Conservation (phyloP, 202 grass and related monocot species). For the Panicum hallii region DNA sequence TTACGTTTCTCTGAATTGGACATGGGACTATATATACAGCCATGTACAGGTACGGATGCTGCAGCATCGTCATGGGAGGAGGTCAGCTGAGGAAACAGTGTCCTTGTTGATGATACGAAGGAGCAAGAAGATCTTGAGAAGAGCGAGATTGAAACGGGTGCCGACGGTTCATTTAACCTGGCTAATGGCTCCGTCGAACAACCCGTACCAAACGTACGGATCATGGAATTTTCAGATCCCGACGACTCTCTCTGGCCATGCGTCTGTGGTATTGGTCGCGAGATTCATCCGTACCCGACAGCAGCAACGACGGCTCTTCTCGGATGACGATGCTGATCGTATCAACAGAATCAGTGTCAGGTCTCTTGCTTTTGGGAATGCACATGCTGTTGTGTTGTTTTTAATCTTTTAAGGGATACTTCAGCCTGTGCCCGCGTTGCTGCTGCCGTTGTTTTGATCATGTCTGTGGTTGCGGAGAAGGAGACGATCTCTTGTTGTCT, state of each 20-base stretch:
- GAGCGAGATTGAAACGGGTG: neutral
- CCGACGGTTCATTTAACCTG: neutral
- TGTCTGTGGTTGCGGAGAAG: conserved; percentile 22
- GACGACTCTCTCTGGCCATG: neutral
- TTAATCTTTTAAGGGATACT: neutral
- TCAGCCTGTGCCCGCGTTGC: neutral
- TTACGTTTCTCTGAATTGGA: neutral
- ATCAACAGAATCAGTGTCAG: neutral
- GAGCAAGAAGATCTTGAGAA: neutral
- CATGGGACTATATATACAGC: neutral
- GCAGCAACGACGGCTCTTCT: neutral
- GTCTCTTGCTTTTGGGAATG: neutral
- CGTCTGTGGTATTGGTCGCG: neutral
- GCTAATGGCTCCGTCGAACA: neutral
- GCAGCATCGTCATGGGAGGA: neutral
- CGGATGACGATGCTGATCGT: neutral
- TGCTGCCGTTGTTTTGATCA: neutral
- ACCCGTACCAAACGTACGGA: conserved; percentile 20
- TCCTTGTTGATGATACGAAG: neutral
- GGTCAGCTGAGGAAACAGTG: neutral
- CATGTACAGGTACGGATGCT: neutral
- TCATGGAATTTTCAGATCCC: neutral
- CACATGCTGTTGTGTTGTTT: neutral
- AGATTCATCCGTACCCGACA: neutral
- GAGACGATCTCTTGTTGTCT: conserved; percentile 1